These are phyloP conservation scores for Fusarium hainanense DNA, from an alignment of 2,329 filamentous ascomycete species.

Conservation along the genomic window DNA sequence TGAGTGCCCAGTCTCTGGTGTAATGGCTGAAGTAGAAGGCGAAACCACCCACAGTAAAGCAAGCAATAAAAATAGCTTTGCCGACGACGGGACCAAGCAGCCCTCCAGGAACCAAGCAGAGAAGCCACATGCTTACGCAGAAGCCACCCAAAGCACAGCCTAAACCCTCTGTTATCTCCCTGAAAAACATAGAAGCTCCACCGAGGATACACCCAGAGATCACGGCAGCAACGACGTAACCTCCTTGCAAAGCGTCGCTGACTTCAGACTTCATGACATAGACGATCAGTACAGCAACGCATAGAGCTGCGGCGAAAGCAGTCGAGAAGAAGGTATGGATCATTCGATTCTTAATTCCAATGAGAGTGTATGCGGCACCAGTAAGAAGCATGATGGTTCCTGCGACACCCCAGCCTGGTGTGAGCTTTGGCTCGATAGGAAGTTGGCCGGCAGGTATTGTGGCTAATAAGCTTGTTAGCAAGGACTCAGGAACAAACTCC, in stretches of 20 bases:
- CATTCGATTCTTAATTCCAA: conserved; percentile 85
- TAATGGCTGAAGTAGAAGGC: conserved; percentile 81
- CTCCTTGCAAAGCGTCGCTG: conserved; percentile 80
- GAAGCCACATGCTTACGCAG: conserved; percentile 89
- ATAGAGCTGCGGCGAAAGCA: conserved; percentile 76
- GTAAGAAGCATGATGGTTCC: conserved; percentile 80
- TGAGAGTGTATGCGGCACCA: conserved; percentile 76
- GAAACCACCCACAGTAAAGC: conserved; percentile 75
- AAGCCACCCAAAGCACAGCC: conserved; percentile 90
- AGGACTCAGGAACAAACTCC: background rate
- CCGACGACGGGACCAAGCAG: conserved; percentile 71
- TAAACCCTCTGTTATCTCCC: conserved; percentile 83
- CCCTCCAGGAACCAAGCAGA: conserved; percentile 80
- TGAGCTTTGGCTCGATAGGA: conserved; percentile 79
- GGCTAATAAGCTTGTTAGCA: conserved; percentile 47
- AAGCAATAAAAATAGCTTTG: conserved; percentile 80
- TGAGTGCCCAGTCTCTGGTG: conserved; percentile 82
- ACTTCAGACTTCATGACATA: conserved; percentile 89
- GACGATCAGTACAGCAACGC: conserved; percentile 83
- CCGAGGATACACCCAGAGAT: conserved; percentile 81
- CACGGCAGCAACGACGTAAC: conserved; percentile 82
- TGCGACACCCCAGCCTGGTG: conserved; percentile 82
- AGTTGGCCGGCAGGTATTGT: conserved; percentile 65
- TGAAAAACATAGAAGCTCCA: conserved; percentile 79
- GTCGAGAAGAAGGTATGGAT: conserved; percentile 85